These are phyloP conservation scores for Astragalus membranaceus DNA, from an alignment of 306 rosid species.

Conservation along the genomic window DNA sequence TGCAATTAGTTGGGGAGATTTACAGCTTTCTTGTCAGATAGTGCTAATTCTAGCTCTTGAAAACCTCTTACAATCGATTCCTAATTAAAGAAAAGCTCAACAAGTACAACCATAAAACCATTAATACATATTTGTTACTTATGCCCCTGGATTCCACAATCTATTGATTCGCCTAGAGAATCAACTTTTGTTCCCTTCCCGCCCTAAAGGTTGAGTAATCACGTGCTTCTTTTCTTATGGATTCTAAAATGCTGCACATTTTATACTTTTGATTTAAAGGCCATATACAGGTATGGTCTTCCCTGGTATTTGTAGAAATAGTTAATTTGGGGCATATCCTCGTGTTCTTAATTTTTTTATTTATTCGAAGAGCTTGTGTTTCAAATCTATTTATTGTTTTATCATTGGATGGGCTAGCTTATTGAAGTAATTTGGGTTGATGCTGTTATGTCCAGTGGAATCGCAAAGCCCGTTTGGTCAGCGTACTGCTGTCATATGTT, in stretches of 20 bases:
- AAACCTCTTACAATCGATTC: background rate
- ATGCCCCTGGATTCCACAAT: background rate
- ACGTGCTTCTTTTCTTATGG: too few relatives aligned
- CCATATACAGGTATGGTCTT: constrained; percentile 1
- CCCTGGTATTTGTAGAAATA: background rate
- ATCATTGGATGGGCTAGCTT: background rate
- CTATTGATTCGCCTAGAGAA: background rate
- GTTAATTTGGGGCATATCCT: background rate
- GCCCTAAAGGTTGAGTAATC: too few relatives aligned
- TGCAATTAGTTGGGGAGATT: background rate
- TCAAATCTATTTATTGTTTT: background rate
- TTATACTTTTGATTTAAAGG: background rate
- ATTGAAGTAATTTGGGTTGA: constrained; percentile 10
- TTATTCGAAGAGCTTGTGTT: background rate
- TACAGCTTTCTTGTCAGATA: background rate
- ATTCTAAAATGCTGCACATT: too few relatives aligned
- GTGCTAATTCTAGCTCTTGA: background rate
- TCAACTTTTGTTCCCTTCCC: background rate
- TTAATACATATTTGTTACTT: background rate
- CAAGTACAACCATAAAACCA: background rate
- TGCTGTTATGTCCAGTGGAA: constrained; percentile 50
- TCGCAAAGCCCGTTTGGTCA: constrained; percentile 79
- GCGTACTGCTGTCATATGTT: constrained; percentile 69
- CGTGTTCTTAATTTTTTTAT: background rate
- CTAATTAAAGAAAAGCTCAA: background rate